A percentile compares a stretch with the other conserved stretches of the same genome.
Conservation (phyloP, 2,329 filamentous ascomycete genomes). For the Colletotrichum sp. region DNA sequence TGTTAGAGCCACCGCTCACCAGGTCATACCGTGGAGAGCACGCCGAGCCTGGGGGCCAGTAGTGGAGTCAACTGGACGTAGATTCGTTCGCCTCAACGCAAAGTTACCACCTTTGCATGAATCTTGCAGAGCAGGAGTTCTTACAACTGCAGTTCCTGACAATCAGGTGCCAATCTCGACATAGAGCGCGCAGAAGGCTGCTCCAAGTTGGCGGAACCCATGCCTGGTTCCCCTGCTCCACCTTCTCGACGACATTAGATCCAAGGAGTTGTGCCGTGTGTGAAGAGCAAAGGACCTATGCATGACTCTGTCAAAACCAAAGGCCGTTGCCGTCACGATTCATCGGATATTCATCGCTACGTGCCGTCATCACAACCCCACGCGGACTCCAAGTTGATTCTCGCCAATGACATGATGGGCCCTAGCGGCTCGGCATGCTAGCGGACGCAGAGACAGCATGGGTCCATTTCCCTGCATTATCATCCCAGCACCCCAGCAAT, state of each 20-base stretch:
- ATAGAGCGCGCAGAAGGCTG: background rate
- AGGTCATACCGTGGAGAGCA: background rate
- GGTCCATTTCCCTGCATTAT: background rate
- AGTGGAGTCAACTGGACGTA: background rate
- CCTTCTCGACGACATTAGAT: background rate
- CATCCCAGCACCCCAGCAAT: background rate
- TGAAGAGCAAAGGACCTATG: background rate
- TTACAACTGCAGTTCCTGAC: background rate
- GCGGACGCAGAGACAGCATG: background rate
- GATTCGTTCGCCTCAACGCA: background rate
- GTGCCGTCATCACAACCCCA: background rate
- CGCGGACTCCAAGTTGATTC: background rate
- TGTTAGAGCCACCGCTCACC: slow-evolving; percentile 9
- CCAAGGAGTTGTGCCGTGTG: background rate
- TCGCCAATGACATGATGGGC: slow-evolving; percentile 4
- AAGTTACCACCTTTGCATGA: background rate
- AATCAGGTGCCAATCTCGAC: background rate
- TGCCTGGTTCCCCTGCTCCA: background rate
- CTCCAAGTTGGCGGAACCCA: background rate
- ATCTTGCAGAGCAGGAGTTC: background rate
- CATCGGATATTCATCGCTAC: background rate
- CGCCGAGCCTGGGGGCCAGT: background rate
- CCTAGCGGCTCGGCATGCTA: background rate
- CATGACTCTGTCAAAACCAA: background rate
- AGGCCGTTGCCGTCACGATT: background rate